phyloP scores from a whole-genome alignment of 176 grass and related monocot species.

The Pharus latifolius region DNA sequence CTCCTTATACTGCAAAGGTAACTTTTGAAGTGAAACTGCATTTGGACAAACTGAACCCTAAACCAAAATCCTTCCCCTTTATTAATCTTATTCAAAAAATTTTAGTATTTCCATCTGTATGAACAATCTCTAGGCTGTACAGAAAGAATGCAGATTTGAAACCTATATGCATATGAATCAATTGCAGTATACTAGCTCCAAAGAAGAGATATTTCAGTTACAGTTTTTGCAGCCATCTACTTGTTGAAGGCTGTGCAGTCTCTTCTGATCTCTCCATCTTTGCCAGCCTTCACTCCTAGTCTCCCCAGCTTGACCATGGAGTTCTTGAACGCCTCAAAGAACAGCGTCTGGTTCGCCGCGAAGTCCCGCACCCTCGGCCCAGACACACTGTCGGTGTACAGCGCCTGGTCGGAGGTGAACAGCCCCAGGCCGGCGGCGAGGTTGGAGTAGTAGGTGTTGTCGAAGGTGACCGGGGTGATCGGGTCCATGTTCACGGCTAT shows the following conservation, averaged over 20 bases:
- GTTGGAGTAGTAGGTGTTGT: constrained; percentile 55
- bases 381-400: constrained; percentile 27
- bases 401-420: constrained; percentile 50
- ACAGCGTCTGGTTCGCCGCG: constrained; percentile 26
- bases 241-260: constrained; percentile 45
- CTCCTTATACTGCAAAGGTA: no score
- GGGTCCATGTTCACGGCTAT: constrained; percentile 56
- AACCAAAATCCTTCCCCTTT: no score
- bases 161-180: no score
- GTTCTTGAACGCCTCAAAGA: constrained; percentile 53
- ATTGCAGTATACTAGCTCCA: no score
- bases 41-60: no score
- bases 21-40: no score
- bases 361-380: constrained; percentile 19
- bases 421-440: constrained; percentile 38
- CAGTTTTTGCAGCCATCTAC: neutral
- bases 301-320: constrained; percentile 64
- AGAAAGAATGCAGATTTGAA: no score
- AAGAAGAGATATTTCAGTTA: no score
- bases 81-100: no score
- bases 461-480: constrained; percentile 39
- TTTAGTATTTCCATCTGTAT: no score
- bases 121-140: no score
- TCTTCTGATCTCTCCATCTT: constrained; percentile 47
- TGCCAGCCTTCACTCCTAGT: constrained; percentile 40